Conservation (phyloP, 2,329 filamentous ascomycete species). For the Xylaria sp. region DNA sequence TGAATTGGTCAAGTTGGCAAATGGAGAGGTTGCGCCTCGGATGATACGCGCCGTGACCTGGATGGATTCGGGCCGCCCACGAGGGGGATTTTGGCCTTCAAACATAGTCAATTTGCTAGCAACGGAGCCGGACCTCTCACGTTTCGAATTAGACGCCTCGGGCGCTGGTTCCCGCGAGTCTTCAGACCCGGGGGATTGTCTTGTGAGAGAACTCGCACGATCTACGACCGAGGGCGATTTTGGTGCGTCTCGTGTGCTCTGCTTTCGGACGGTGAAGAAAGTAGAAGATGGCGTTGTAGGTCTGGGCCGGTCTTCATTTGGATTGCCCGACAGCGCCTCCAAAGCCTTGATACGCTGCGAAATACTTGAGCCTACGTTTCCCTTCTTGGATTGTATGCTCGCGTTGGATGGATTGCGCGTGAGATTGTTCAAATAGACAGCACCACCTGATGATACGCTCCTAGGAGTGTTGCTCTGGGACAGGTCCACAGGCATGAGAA, state of each 20-base stretch:
- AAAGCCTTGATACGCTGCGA: conserved; percentile 93
- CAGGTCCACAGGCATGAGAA: conserved; percentile 53
- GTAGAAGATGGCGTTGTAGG: conserved; percentile 45
- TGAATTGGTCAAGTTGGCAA: conserved; percentile 48
- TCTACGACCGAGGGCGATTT: conserved; percentile 46
- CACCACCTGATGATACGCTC: conserved; percentile 61
- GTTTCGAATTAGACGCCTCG: conserved; percentile 30
- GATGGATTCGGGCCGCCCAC: conserved; percentile 72
- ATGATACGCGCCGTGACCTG: conserved; percentile 87
- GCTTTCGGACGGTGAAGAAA: conserved; percentile 53
- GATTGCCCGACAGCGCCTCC: conserved; percentile 71
- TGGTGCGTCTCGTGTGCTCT: conserved; percentile 40
- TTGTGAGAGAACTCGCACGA: conserved; percentile 43
- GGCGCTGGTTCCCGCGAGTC: conserved; percentile 36
- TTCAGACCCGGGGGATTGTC: conserved; percentile 33
- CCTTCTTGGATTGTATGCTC: conserved; percentile 69
- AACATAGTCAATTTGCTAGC: conserved; percentile 63
- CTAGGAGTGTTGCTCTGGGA: conserved; percentile 53
- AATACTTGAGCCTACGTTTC: conserved; percentile 87
- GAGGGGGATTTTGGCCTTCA: conserved; percentile 50
- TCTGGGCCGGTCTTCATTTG: conserved; percentile 38
- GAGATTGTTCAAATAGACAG: conserved; percentile 60
- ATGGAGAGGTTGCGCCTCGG: conserved; percentile 61
- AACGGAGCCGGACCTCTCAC: conserved; percentile 59
- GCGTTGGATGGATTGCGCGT: conserved; percentile 56